Base-by-base conservation (phyloP, 2,329 filamentous ascomycete species). In the Xylogone sp. region DNA sequence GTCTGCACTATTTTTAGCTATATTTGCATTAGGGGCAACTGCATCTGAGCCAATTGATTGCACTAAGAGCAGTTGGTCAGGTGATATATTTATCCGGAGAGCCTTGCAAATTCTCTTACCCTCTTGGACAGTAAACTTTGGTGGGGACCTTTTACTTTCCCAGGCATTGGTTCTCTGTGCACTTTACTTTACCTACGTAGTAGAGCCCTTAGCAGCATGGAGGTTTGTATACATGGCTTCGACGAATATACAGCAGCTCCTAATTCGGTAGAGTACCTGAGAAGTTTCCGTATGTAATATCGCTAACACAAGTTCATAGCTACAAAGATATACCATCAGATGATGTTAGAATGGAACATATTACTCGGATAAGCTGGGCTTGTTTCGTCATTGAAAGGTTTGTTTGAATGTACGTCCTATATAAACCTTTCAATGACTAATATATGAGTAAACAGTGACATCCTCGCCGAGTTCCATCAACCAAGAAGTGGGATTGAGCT, bases 341-440 rank as follows among this genome's bases (percentile, higher is more conserved):
- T n/a, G 43, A 45, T 5, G 13, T 19, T 12, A 18, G 21, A 45
- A 27, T 45, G n/a, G 9, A 45, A 2, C 4, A 56, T 54, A 27
- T 62, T 12, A 59, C 55, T 1, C 58, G 61, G 8, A 46, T 64
- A 18, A 60, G 60, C 49, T 64, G 60, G 60, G 52, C 56, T 3
- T 62, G 59, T 39, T 63, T 63, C 29, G 50, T 61, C 3, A 54
- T 64, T 13, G 61, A 64, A 53, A 59, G 60, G 60, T 63, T 50
- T 39, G 1, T n/a, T 18, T 5, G 13, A 45, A 19, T 12, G 4
- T 7, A 45, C 20, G 8, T 19, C 18, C 7, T 10, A 27, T 12
- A 8, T 27, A 10, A 27, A 6, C 13, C 4, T 6, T 19, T 21
- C 22, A 21, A 13, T 4, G 10, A 18, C 19, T 45, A 45, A 45